Conservation (phyloP, 345 rosid species). For the Brassica napus region Da-Ae NC_063452.1:24896001-24896500, state of each 20-base stretch:
- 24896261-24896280: constrained; percentile 89
- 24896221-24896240: constrained; percentile 92
- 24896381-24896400: constrained; percentile 85
- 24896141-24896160: constrained; percentile 96
- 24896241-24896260: constrained; percentile 92
- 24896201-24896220: constrained; percentile 91
- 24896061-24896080: neutral
- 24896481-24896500: neutral
- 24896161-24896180: constrained; percentile 97
- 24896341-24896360: constrained; percentile 17
- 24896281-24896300: constrained; percentile 89
- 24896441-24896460: constrained; percentile 82
- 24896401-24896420: constrained; percentile 65
- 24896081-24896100: neutral
- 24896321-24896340: neutral
- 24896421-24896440: constrained; percentile 79
- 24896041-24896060: constrained; percentile 56
- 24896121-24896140: constrained; percentile 57
- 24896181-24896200: constrained; percentile 98
- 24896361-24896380: constrained; percentile 58
- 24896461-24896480: constrained; percentile 52
- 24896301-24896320: neutral
- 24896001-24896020: constrained; percentile 94
- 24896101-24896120: constrained; percentile 5
- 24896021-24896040: constrained; percentile 96